Evolutionary conservation across 192 early-diverging fungal genomes (phyloP).

Genomic region (Linnemannia schmuckeri): DNA sequence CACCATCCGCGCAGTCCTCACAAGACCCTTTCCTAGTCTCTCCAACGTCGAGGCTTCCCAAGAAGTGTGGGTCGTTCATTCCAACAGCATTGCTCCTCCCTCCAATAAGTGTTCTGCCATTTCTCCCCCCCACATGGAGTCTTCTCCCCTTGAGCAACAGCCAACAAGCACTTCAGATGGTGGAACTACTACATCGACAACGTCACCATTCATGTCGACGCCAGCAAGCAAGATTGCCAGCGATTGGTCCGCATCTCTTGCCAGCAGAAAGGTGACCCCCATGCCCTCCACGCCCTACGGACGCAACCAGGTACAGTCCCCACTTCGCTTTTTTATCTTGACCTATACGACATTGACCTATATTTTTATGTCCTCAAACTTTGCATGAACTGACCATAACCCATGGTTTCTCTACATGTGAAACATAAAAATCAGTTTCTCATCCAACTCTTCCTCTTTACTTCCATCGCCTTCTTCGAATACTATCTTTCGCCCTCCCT

Average conservation of each 20-base stretch:
- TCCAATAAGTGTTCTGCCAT: not conserved
- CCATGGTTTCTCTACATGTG: not conserved
- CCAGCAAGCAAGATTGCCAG: not conserved
- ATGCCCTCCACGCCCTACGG: constrained; percentile 7
- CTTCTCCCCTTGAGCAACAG: not conserved
- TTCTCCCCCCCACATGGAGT: not conserved
- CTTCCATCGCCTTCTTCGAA: not conserved
- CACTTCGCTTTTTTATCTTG: not conserved
- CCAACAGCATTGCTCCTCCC: not conserved
- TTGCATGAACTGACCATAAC: not conserved
- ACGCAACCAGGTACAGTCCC: constrained; percentile 13
- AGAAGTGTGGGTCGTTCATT: constrained; percentile 45
- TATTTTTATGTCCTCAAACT: not conserved
- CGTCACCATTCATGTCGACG: not conserved
- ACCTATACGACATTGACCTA: not conserved
- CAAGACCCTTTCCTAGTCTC: constrained; percentile 41
- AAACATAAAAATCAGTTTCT: not conserved
- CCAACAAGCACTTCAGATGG: not conserved
- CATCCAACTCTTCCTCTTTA: not conserved
- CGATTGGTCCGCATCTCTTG: not conserved
- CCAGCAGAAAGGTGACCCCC: not conserved
- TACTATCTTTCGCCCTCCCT: not conserved
- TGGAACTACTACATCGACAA: not conserved
- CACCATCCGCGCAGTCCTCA: constrained; percentile 42
- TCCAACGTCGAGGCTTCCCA: constrained; percentile 45